Conservation (phyloP, 306 rosid genomes). For the Ochetophila trinervis region DNA sequence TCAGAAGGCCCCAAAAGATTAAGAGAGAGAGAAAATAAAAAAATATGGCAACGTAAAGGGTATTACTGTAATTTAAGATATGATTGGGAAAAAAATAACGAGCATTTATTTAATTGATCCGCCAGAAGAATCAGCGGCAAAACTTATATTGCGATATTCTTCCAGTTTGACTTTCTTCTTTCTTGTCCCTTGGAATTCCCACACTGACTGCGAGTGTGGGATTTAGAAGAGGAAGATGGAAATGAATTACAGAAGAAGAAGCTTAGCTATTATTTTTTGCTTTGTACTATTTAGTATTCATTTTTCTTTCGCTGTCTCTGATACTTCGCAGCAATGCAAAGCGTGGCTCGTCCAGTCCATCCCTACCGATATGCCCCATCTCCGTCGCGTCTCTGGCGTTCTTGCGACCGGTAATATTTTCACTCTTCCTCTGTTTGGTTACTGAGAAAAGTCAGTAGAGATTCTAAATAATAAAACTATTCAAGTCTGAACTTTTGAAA, state of each 20-base stretch:
- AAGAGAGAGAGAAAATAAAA: too few relatives aligned
- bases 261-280: conserved; percentile 14
- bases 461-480: not conserved
- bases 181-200: not conserved
- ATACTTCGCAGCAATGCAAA: conserved; percentile 42
- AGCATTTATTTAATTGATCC: too few relatives aligned
- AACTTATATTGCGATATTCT: too few relatives aligned
- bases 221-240: conserved; percentile 12
- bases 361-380: conserved; percentile 81
- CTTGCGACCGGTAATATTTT: conserved; percentile 56
- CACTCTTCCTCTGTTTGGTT: conserved; percentile 1
- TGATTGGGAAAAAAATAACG: too few relatives aligned
- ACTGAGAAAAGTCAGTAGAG: conserved; percentile 9
- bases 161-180: not conserved
- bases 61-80: not conserved
- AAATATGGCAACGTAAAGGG: not conserved
- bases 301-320: conserved; percentile 28
- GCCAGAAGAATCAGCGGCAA: too few relatives aligned
- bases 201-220: too few relatives aligned
- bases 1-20: too few relatives aligned
- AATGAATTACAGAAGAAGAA: not conserved
- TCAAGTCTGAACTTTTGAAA: not conserved
- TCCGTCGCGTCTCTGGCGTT: conserved; percentile 60
- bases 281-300: conserved; percentile 18
- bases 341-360: conserved; percentile 92